Evolutionary conservation across 495 filamentous ascomycete genomes (phyloP).

Genomic region (Aspergillus wentii): DNA sequence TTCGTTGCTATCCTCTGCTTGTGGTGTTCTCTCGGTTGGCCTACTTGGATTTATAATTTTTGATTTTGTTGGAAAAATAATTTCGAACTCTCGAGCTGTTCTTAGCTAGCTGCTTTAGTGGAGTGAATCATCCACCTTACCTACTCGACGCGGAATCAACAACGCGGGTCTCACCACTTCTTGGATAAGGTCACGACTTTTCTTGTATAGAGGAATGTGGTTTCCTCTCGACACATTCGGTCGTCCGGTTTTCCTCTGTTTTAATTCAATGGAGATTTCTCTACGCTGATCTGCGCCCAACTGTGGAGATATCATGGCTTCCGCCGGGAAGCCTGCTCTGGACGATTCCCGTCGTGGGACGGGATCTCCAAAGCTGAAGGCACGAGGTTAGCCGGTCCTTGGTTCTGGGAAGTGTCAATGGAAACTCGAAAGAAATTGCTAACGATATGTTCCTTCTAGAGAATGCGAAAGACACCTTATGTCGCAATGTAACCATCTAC

Average conservation of each 20-base stretch:
- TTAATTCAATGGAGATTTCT: constrained; percentile 39
- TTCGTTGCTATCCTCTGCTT: constrained; percentile 5
- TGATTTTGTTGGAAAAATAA: constrained; percentile 2
- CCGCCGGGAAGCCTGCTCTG: constrained; percentile 35
- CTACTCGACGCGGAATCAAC: constrained; percentile 17
- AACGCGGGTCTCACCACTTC: constrained; percentile 11
- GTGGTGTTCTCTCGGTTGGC: constrained; percentile 6
- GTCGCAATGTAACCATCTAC: constrained; percentile 91
- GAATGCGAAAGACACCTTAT: constrained; percentile 79
- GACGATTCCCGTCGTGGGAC: constrained; percentile 43
- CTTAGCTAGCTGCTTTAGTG: constrained; percentile 1
- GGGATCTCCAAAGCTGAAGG: constrained; percentile 59
- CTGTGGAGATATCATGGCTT: constrained; percentile 37
- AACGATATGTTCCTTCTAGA: constrained; percentile 37
- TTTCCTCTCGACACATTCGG: constrained; percentile 27
- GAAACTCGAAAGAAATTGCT: neutral
- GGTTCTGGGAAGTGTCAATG: neutral
- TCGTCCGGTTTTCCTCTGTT: constrained; percentile 23
- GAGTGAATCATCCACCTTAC: constrained; percentile 10
- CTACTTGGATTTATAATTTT: neutral
- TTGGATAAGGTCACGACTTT: constrained; percentile 12
- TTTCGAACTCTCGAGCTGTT: neutral
- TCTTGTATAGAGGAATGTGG: constrained; percentile 37
- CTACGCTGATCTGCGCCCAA: constrained; percentile 31
- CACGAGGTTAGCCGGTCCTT: constrained; percentile 55